Conservation (phyloP, 192 early-diverging fungal species). For the Umbelopsis isabellina region DNA sequence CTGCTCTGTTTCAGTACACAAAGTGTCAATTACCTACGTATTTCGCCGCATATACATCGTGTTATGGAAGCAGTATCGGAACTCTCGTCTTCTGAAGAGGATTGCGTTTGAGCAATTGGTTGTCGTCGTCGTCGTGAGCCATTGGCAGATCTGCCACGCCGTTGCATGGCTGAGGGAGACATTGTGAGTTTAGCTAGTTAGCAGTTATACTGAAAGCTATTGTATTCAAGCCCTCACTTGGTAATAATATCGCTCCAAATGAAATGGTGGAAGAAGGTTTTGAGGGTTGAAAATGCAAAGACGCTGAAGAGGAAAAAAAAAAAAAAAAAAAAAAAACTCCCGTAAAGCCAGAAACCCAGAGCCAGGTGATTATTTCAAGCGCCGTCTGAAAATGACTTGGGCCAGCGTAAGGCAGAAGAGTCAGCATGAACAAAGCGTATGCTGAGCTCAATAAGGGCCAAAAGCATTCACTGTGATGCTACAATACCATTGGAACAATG, state of each 20-base stretch:
- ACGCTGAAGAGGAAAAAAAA: constrained; percentile 2
- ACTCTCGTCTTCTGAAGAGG: constrained; percentile 44
- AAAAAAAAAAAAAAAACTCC: constrained; percentile 25
- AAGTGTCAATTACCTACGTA: constrained; percentile 43
- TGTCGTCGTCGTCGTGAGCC: constrained; percentile 23
- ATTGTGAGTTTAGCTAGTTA: neutral
- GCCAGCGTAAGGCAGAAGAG: too few relatives aligned
- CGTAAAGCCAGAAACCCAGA: constrained; percentile 2
- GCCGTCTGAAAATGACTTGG: constrained; percentile 1
- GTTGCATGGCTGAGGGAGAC: constrained; percentile 23
- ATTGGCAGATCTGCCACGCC: constrained; percentile 21
- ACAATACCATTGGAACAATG: too few relatives aligned
- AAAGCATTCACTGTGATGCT: too few relatives aligned
- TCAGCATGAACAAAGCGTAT: too few relatives aligned
- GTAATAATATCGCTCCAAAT: constrained; percentile 16
- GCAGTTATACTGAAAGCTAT: neutral
- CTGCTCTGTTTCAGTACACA: neutral
- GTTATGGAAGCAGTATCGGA: constrained; percentile 51
- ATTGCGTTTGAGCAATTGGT: constrained; percentile 18
- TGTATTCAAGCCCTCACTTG: constrained; percentile 2
- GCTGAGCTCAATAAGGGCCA: too few relatives aligned
- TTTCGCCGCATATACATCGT: constrained; percentile 53
- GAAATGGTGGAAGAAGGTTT: constrained; percentile 12
- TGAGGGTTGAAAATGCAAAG: neutral
- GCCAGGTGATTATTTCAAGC: neutral